phyloP scores from a whole-genome alignment of 2,329 filamentous ascomycete genomes.

The Emergomyces orientalis region DNA sequence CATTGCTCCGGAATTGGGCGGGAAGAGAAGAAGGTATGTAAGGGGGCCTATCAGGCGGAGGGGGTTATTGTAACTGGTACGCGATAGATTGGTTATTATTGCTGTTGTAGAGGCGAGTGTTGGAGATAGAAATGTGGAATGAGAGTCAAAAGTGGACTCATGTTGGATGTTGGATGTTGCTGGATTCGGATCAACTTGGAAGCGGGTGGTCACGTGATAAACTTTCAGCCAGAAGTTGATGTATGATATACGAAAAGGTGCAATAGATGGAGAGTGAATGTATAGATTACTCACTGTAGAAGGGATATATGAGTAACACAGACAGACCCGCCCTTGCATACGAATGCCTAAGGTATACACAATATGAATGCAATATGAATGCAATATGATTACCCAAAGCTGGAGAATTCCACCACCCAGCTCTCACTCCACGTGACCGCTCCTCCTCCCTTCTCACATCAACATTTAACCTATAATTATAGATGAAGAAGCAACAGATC shows the following conservation, averaged over 20 bases:
- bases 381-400: too few species aligned
- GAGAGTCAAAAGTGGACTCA: neutral
- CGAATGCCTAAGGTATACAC: neutral
- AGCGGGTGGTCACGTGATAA: neutral
- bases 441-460: too few species aligned
- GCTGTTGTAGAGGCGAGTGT: neutral
- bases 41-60: constrained; percentile 15
- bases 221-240: too few species aligned
- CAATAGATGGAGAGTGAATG: neutral
- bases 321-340: neutral
- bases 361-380: neutral
- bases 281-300: neutral
- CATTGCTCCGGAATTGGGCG: constrained; percentile 16
- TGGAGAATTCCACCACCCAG: too few species aligned
- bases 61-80: neutral
- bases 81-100: neutral
- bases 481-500: too few species aligned
- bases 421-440: too few species aligned
- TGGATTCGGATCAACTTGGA: neutral
- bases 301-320: neutral
- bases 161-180: neutral
- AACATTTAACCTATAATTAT: too few species aligned
- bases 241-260: too few species aligned
- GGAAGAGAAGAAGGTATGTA: constrained; percentile 16
- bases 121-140: neutral